Percentiles rank a stretch among this genome's conserved stretches.
Evolutionary conservation across 257 asterid species (phyloP).

Genomic region (Lithospermum erythrorhizon): DNA sequence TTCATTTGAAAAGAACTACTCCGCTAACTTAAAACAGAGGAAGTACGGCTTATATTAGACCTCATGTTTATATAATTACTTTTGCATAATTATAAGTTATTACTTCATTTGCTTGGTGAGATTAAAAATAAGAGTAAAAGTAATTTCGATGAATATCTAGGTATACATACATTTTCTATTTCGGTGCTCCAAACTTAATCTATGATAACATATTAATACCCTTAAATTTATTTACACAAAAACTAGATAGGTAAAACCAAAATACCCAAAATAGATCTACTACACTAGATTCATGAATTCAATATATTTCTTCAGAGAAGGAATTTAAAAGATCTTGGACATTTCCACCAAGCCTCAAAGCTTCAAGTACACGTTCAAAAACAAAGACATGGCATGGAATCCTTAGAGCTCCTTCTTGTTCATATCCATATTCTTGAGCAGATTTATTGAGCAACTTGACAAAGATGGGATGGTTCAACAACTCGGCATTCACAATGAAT

Average conservation of each 20-base stretch:
- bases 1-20: too few relatives aligned
- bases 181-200: background rate
- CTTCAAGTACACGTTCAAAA: slow-evolving; percentile 62
- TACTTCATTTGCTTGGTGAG: too few relatives aligned
- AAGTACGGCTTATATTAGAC: too few relatives aligned
- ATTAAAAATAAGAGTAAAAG: too few relatives aligned
- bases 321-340: slow-evolving; percentile 39
- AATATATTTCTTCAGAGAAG: slow-evolving; percentile 19
- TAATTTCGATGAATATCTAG: too few relatives aligned
- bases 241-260: background rate
- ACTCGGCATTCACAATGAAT: slow-evolving; percentile 56
- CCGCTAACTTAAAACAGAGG: too few relatives aligned
- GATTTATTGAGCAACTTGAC: slow-evolving; percentile 38
- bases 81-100: too few relatives aligned
- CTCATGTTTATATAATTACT: too few relatives aligned
- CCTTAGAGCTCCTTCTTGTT: slow-evolving; percentile 55
- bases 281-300: too few relatives aligned
- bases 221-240: background rate
- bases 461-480: slow-evolving; percentile 55
- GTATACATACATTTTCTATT: too few relatives aligned
- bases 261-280: too few relatives aligned
- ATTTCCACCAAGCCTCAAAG: slow-evolving; percentile 33
- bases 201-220: background rate
- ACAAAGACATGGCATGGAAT: slow-evolving; percentile 55
- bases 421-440: slow-evolving; percentile 62